Base-by-base conservation (phyloP, 1,284 basidiomycete species). In the Cryptococcus sp. region DNA sequence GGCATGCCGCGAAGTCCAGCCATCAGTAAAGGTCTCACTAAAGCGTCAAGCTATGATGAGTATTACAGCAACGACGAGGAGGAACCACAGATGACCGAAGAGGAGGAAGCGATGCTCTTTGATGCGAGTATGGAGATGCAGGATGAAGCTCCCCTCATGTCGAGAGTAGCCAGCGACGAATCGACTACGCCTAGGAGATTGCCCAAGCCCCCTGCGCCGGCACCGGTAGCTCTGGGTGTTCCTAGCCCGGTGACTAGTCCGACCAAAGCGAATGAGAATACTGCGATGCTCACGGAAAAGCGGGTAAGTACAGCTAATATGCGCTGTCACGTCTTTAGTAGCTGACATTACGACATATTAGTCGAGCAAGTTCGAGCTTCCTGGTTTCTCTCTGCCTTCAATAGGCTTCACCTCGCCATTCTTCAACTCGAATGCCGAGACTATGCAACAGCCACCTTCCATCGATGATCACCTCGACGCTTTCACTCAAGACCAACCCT, bases 391-490 rank as follows among this genome's bases (percentile, higher is more conserved):
- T 27, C 62, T 78, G 2, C 77, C 77, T 8, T 58, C 60, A 41
- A 73, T 76, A 53, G 70, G 67, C 47, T 46, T 59, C 38, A 67
- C 65, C 4, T 73, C 71, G 16, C 75, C 75, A 0, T 67, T 77
- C 49, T 71, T 66, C 61, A 47, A 59, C 40, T 23, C 42, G 20
- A 40, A 56, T 23, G 35, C 54, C 27, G 47, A 44, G 17, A 50
- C 58, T 15, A 54, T 60, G 31, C 53, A 64, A n/a, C 40, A 46
- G n/a, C 38, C 35, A 25, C 40, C 52, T n/a, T 52, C 50, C n/a
- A 44, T 55, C 8, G 54, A 58, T 31, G 46, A 44, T 8, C 42
- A 48, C 25, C 8, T 35, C 13, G 31, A 35, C 13, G 31, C 31
- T 8, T 35, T 35, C 13, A 10, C 31, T 5, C 31, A 35, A 35